Evolutionary conservation across 768 basidiomycete genomes (phyloP).

Genomic region (Leucocoprinus birnbaumii): DNA sequence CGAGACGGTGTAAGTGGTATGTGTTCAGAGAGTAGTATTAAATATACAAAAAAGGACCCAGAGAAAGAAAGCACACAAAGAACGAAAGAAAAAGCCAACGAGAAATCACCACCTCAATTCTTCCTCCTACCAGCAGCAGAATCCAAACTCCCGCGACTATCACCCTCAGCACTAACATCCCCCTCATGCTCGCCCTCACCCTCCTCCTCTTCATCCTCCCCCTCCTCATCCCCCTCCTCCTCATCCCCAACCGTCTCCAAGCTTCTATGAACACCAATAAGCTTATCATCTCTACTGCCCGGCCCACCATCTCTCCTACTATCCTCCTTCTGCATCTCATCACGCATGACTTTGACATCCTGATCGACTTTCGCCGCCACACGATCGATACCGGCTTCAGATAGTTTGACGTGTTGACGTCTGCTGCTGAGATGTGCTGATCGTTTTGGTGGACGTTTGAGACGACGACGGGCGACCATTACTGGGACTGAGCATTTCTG

Average conservation of each 20-base stretch:
- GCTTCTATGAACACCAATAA: neutral
- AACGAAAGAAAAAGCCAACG: neutral
- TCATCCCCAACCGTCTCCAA: conserved; percentile 13
- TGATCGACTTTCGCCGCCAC: conserved; percentile 83
- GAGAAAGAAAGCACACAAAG: neutral
- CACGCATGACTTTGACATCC: conserved; percentile 78
- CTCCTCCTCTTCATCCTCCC: conserved; percentile 23
- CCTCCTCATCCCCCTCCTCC: conserved; percentile 19
- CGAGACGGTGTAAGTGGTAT: too few species aligned
- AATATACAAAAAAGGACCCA: too few species aligned
- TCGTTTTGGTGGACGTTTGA: conserved; percentile 83
- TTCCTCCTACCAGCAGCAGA: neutral
- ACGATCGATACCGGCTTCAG: conserved; percentile 86
- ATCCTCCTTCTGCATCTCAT: conserved; percentile 72
- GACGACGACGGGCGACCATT: conserved; percentile 91
- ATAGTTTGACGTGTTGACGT: conserved; percentile 80
- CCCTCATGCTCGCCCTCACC: conserved; percentile 25
- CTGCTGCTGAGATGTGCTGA: conserved; percentile 80
- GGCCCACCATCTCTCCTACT: conserved; percentile 39
- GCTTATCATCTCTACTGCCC: conserved; percentile 24
- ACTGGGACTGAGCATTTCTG: conserved; percentile 93
- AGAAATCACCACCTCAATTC: conserved; percentile 21
- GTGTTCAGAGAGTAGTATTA: too few species aligned
- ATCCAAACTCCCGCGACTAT: conserved; percentile 15
- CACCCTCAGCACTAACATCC: conserved; percentile 28